Base-by-base conservation (phyloP, 495 filamentous ascomycete genomes). In the Letharia lupina region DNA sequence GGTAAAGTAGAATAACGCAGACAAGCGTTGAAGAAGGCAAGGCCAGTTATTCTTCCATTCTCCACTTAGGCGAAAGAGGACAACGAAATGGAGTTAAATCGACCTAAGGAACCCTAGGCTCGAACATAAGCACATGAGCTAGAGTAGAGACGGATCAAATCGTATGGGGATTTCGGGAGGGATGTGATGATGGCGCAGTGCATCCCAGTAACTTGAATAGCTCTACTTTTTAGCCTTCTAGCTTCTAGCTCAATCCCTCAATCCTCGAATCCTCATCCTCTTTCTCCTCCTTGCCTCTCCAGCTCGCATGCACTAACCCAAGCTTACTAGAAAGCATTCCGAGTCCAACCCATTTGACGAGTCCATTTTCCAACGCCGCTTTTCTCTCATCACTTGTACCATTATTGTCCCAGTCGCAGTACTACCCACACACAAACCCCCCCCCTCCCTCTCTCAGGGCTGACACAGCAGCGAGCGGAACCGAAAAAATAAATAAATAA, bases 131-230 rank as follows among this genome's bases (percentile, higher is more conserved):
- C 40, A 69, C 23, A 20, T 33, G 63, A 45, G n/a, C 40, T 70
- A 70, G 57, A 41, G 50, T 45, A 59, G 12, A 28, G 68, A 70
- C 65, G 61, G 68, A 70, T 67, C 56, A 41, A 4, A 70, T 70
- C 64, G 63, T 67, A 63, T 67, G 64, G 70, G 68, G 64, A 62
- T 68, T 66, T 63, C 63, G 68, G 66, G 28, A 16, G 69, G 68
- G 65, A 66, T 70, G 69, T 65, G 68, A 72, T 65, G 68, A 72
- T 72, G 70, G 70, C 70, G 70, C 70, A 72, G 70, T 70, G 54
- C 58, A 65, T 64, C 62, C 61, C 64, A 50, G 39, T 62, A 47
- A 7, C 1, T 20, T 4, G 2, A 20, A 5, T 59, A 64, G 59
- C 62, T 58, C 50, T 28, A 40, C 44, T 62, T 63, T 39, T 44